These are phyloP conservation scores for Magnaporthiopsis rhizophila DNA, from an alignment of 2,329 filamentous ascomycete genomes.

Conservation along the genomic window DNA sequence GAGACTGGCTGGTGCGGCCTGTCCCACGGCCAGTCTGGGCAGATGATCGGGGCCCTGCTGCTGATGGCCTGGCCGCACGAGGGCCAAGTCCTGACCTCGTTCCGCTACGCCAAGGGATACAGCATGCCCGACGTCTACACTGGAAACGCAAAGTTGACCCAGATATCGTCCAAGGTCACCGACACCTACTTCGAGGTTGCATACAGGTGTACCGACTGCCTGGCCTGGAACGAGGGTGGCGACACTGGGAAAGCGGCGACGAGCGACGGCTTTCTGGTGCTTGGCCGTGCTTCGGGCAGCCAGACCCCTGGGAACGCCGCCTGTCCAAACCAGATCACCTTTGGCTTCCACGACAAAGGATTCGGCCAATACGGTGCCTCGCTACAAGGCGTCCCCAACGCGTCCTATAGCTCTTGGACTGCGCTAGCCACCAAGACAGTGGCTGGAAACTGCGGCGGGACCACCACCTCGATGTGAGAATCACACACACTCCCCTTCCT, in stretches of 20 bases:
- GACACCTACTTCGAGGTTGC: slow-evolving; percentile 51
- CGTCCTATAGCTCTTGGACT: slow-evolving; percentile 34
- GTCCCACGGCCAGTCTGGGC: slow-evolving; percentile 36
- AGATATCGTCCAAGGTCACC: slow-evolving; percentile 50
- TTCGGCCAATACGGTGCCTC: slow-evolving; percentile 44
- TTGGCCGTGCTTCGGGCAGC: slow-evolving; percentile 50
- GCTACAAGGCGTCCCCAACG: slow-evolving; percentile 29
- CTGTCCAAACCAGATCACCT: slow-evolving; percentile 34
- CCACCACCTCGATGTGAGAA: slow-evolving; percentile 9
- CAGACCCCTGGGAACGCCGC: slow-evolving; percentile 31
- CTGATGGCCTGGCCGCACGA: slow-evolving; percentile 50
- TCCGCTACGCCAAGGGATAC: slow-evolving; percentile 52
- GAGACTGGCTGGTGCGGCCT: slow-evolving; percentile 51
- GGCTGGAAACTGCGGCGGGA: slow-evolving; percentile 24
- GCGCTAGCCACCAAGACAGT: slow-evolving; percentile 33
- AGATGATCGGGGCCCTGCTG: slow-evolving; percentile 51
- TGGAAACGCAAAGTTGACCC: slow-evolving; percentile 53
- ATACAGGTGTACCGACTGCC: slow-evolving; percentile 56
- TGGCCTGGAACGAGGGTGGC: slow-evolving; percentile 43
- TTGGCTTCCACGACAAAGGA: slow-evolving; percentile 46
- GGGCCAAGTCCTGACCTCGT: slow-evolving; percentile 45
- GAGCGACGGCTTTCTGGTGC: slow-evolving; percentile 31
- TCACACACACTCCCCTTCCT: background rate
- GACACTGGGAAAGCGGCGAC: slow-evolving; percentile 35
- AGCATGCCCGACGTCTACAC: slow-evolving; percentile 48